These are phyloP conservation scores for Anethum foeniculum DNA, from an alignment of 140 eudicot species.

Conservation along the genomic window DNA sequence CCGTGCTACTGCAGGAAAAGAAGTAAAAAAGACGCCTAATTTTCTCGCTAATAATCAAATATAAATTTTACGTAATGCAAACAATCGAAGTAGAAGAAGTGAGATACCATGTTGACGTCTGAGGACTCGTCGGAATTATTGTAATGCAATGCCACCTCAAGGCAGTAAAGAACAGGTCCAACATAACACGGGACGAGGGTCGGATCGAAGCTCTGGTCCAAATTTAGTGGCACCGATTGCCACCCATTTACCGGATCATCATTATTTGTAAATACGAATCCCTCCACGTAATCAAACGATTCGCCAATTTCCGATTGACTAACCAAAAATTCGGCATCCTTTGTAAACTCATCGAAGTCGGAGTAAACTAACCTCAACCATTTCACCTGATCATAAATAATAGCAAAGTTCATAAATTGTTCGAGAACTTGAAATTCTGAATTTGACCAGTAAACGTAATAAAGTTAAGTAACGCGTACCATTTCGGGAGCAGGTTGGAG, in stretches of 20 bases:
- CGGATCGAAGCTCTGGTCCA: slow-evolving; percentile 51
- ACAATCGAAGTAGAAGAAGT: background rate
- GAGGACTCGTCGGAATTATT: slow-evolving; percentile 34
- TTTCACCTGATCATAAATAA: slow-evolving; percentile 45
- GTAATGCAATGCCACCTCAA: slow-evolving; percentile 79
- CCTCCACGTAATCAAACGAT: slow-evolving; percentile 82
- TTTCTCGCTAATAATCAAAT: too few species aligned
- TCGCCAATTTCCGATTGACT: slow-evolving; percentile 37
- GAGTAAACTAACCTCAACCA: slow-evolving; percentile 89
- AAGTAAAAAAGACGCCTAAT: too few species aligned
- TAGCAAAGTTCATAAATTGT: too few species aligned
- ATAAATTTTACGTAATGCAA: too few species aligned
- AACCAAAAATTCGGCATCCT: slow-evolving; percentile 66
- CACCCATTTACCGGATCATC: slow-evolving; percentile 87
- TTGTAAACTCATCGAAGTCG: slow-evolving; percentile 66
- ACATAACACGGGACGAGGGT: slow-evolving; percentile 23
- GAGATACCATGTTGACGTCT: slow-evolving; percentile 43
- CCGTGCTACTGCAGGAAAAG: background rate
- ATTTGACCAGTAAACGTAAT: too few species aligned
- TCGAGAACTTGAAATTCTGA: too few species aligned
- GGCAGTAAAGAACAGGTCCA: slow-evolving; percentile 68
- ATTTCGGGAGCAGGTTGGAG: slow-evolving; percentile 81
- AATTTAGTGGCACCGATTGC: slow-evolving; percentile 55
- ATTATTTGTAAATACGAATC: slow-evolving; percentile 72
- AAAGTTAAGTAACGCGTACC: slow-evolving; percentile 25